These are phyloP conservation scores for Typha latifolia DNA, from an alignment of 176 grass and related monocot genomes.

Conservation along the genomic window DNA sequence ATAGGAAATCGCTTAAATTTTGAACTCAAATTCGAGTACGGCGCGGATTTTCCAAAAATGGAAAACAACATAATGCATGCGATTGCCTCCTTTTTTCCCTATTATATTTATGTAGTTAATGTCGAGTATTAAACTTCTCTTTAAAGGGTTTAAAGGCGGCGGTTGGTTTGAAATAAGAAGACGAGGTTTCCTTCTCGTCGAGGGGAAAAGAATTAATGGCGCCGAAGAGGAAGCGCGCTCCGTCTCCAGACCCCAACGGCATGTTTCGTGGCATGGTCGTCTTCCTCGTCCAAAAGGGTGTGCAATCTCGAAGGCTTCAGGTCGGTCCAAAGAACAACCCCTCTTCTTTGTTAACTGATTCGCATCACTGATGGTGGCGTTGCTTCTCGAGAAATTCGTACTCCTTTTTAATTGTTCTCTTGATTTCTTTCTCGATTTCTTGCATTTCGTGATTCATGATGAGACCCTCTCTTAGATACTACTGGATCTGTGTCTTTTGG, in stretches of 20 bases:
- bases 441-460: background rate
- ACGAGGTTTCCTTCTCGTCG: background rate
- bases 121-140: background rate
- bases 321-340: slow-evolving; percentile 6
- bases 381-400: background rate
- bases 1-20: too few species aligned
- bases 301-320: slow-evolving; percentile 66
- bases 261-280: slow-evolving; percentile 75
- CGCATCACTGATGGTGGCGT: too few species aligned
- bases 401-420: background rate
- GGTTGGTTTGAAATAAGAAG: background rate
- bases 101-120: too few species aligned
- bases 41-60: too few species aligned
- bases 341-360: too few species aligned
- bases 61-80: too few species aligned
- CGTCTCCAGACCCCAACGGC: slow-evolving; percentile 40
- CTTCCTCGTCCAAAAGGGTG: slow-evolving; percentile 38
- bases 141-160: background rate
- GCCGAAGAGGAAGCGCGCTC: slow-evolving; percentile 25
- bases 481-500: too few species aligned
- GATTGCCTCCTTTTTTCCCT: too few species aligned
- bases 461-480: too few species aligned
- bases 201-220: slow-evolving; percentile 26
- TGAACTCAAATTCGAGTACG: too few species aligned
- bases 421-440: background rate